These are phyloP conservation scores for Apiotrichum siamense DNA, from an alignment of 1,284 basidiomycete genomes.

Conservation along the genomic window DNA sequence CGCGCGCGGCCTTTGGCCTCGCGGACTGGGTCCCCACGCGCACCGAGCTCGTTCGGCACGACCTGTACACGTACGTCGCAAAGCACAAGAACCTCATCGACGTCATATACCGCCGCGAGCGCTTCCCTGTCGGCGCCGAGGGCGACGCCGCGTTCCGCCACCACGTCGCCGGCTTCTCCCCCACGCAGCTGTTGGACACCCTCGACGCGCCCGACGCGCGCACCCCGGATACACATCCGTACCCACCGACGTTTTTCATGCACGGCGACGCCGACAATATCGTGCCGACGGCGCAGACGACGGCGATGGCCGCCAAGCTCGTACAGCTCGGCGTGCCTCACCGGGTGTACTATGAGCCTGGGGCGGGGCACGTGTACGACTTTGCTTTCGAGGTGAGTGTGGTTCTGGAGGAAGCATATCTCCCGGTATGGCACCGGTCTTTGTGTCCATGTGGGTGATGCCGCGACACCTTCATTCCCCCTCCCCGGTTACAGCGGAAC, in stretches of 20 bases:
- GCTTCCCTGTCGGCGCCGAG: conserved; percentile 7
- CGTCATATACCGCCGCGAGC: conserved; percentile 15
- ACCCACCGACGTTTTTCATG: conserved; percentile 25
- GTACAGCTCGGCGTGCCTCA: conserved; percentile 9
- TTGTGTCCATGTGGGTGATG: not conserved
- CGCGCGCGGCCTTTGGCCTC: conserved; percentile 5
- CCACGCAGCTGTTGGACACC: not conserved
- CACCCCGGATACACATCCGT: not conserved
- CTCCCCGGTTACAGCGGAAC: too few relatives aligned
- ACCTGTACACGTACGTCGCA: conserved; percentile 12
- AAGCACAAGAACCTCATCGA: conserved; percentile 10
- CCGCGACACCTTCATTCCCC: too few relatives aligned
- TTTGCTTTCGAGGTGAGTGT: conserved; percentile 23
- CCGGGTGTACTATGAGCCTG: conserved; percentile 5
- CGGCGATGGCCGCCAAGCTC: conserved; percentile 17
- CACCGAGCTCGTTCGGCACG: not conserved
- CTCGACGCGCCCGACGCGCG: too few relatives aligned
- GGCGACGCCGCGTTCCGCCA: conserved; percentile 1
- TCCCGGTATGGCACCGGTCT: not conserved
- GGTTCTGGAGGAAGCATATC: not conserved
- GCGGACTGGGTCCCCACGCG: conserved; percentile 3
- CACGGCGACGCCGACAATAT: conserved; percentile 23
- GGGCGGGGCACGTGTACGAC: conserved; percentile 5
- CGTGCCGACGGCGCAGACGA: conserved; percentile 21
- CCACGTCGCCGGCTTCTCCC: not conserved